Evolutionary conservation across 2,329 filamentous ascomycete genomes (phyloP).

Genomic region (Pyrenophora seminiperda): DNA sequence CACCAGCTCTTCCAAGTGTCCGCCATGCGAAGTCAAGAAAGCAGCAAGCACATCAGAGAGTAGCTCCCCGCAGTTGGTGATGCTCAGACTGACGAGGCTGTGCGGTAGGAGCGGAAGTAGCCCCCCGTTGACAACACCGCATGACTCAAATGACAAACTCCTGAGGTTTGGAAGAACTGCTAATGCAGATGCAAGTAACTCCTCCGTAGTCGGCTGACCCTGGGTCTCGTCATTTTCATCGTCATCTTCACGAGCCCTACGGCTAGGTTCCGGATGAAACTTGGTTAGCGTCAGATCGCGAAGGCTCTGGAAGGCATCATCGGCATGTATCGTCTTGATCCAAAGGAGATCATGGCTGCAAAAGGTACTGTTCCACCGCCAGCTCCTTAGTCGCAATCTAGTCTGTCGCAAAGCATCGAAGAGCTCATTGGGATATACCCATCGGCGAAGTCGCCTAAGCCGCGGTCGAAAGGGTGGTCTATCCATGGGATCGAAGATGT

Average conservation of each 20-base stretch:
- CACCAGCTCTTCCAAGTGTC: constrained; percentile 67
- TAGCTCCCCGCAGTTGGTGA: constrained; percentile 80
- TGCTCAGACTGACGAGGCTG: constrained; percentile 68
- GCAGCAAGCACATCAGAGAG: constrained; percentile 67
- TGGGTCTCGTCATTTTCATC: not conserved
- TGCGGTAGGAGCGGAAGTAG: constrained; percentile 72
- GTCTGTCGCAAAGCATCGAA: constrained; percentile 66
- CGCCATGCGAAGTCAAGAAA: constrained; percentile 72
- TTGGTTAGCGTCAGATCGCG: constrained; percentile 45
- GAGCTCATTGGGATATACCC: constrained; percentile 70
- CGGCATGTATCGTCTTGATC: constrained; percentile 55
- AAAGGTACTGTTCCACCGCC: constrained; percentile 63
- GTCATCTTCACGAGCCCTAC: constrained; percentile 20
- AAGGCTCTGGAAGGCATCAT: constrained; percentile 45
- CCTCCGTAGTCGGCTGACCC: constrained; percentile 44
- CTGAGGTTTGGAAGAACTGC: constrained; percentile 67
- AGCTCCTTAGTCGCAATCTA: constrained; percentile 54
- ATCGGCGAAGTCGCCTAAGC: constrained; percentile 59
- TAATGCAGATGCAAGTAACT: constrained; percentile 56
- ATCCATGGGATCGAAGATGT: constrained; percentile 74
- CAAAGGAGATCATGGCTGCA: constrained; percentile 42
- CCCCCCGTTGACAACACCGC: constrained; percentile 69
- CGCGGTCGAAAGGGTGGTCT: constrained; percentile 67
- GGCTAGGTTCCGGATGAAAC: constrained; percentile 33
- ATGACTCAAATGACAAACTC: constrained; percentile 75